These are phyloP conservation scores for Piloderma croceum DNA, from an alignment of 768 basidiomycete species.

Conservation along the genomic window DNA sequence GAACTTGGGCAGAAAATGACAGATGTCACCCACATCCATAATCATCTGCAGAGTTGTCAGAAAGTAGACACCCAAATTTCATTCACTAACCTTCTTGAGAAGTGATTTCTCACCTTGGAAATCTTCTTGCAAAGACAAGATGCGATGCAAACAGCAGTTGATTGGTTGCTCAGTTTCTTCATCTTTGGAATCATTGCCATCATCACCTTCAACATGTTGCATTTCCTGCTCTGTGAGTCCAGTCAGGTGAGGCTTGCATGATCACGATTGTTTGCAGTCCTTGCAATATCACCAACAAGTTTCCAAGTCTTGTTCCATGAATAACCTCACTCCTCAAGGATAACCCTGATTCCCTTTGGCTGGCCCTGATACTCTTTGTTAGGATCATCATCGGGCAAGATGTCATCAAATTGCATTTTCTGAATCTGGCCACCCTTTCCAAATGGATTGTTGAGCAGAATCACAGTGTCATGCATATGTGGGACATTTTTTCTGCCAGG, in stretches of 20 bases:
- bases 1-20: constrained; percentile 12
- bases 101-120: constrained; percentile 11
- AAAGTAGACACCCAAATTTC: not conserved
- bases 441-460: constrained; percentile 10
- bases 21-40: constrained; percentile 6
- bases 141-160: constrained; percentile 14
- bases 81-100: constrained; percentile 11
- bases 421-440: constrained; percentile 5
- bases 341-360: constrained; percentile 13
- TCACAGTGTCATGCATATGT: constrained; percentile 12
- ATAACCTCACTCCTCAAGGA: constrained; percentile 15
- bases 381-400: constrained; percentile 9
- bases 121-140: constrained; percentile 11
- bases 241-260: not conserved
- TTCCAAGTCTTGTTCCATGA: constrained; percentile 1
- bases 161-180: constrained; percentile 6
- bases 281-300: constrained; percentile 6
- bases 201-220: not conserved
- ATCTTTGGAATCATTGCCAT: constrained; percentile 8
- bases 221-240: constrained; percentile 3
- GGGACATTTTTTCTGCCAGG: constrained; percentile 15
- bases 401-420: constrained; percentile 3
- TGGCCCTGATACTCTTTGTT: constrained; percentile 10
- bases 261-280: constrained; percentile 8
- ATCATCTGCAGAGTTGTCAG: constrained; percentile 4